phyloP scores from a whole-genome alignment of 1,139 yeast genomes.

The Pichia sp. region DNA sequence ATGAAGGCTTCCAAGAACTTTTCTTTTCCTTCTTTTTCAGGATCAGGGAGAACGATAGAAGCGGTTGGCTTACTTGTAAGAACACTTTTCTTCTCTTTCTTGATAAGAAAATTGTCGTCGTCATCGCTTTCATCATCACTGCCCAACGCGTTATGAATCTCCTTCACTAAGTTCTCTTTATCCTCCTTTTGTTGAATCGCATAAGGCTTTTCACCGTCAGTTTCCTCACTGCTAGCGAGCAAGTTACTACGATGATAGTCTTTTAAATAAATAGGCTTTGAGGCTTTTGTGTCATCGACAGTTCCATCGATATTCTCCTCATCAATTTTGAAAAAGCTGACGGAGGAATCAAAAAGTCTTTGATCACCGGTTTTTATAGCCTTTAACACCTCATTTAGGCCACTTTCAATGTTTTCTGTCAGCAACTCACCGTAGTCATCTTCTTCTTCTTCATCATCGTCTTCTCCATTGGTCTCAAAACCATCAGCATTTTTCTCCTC shows the following conservation, averaged over 20 bases:
- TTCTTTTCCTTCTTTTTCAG: slow-evolving; percentile 52
- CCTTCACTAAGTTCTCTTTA: slow-evolving; percentile 63
- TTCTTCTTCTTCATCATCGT: slow-evolving; percentile 74
- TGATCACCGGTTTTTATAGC: slow-evolving; percentile 70
- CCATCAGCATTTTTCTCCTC: slow-evolving; percentile 26
- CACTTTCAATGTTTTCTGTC: slow-evolving; percentile 80
- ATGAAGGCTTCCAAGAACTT: slow-evolving; percentile 71
- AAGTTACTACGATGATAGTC: slow-evolving; percentile 88
- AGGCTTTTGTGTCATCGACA: slow-evolving; percentile 45
- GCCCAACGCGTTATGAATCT: slow-evolving; percentile 65
- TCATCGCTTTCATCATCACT: slow-evolving; percentile 48
- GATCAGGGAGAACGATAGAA: slow-evolving; percentile 55
- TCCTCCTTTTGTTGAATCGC: slow-evolving; percentile 75
- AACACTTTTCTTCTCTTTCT: slow-evolving; percentile 40
- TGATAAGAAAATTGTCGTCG: slow-evolving; percentile 56
- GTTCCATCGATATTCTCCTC: slow-evolving; percentile 25
- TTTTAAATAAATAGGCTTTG: slow-evolving; percentile 81
- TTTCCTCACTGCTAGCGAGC: slow-evolving; percentile 59
- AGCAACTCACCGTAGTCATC: slow-evolving; percentile 88
- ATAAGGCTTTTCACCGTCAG: slow-evolving; percentile 51
- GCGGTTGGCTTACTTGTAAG: slow-evolving; percentile 3
- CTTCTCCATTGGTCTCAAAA: slow-evolving; percentile 35
- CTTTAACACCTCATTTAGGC: slow-evolving; percentile 65
- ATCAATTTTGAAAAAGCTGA: slow-evolving; percentile 62
- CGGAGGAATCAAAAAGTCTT: slow-evolving; percentile 58